Conservation (phyloP, 371 early-diverging fungal species). For the Mucor racemosus region DNA sequence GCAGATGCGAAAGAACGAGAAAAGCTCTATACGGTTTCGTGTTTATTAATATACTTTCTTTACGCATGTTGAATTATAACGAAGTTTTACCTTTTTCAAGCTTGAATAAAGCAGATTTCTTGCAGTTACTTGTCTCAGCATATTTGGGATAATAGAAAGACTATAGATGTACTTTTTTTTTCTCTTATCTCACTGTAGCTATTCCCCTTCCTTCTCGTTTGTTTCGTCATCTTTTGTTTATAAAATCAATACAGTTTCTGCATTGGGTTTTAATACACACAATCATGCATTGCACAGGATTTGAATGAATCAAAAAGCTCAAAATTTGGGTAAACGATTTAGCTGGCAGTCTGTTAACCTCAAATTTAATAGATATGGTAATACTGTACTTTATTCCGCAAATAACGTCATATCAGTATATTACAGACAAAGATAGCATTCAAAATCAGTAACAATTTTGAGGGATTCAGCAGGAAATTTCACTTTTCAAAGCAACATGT, state of each 20-base stretch:
- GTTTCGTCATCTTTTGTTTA: conserved; percentile 6
- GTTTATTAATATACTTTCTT: not conserved
- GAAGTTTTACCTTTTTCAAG: not conserved
- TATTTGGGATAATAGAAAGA: not conserved
- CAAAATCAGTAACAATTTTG: too few species aligned
- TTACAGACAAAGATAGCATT: too few species aligned
- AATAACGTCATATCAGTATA: too few species aligned
- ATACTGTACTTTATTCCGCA: too few species aligned
- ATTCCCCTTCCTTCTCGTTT: not conserved
- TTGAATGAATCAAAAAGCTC: too few species aligned
- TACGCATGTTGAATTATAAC: not conserved
- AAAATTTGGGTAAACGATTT: too few species aligned
- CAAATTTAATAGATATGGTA: too few species aligned
- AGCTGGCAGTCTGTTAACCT: too few species aligned
- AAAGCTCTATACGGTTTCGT: not conserved
- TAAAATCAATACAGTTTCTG: not conserved
- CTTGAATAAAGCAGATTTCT: not conserved
- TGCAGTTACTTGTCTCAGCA: not conserved
- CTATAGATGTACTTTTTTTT: not conserved
- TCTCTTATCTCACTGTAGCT: too few species aligned
- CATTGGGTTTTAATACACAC: not conserved
- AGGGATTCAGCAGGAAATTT: too few species aligned
- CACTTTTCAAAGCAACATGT: too few species aligned
- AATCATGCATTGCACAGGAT: not conserved
- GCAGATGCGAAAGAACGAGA: conserved; percentile 8